Base-by-base conservation (phyloP, 2,329 filamentous ascomycete genomes). In the Trichoderma aggressivum region DNA sequence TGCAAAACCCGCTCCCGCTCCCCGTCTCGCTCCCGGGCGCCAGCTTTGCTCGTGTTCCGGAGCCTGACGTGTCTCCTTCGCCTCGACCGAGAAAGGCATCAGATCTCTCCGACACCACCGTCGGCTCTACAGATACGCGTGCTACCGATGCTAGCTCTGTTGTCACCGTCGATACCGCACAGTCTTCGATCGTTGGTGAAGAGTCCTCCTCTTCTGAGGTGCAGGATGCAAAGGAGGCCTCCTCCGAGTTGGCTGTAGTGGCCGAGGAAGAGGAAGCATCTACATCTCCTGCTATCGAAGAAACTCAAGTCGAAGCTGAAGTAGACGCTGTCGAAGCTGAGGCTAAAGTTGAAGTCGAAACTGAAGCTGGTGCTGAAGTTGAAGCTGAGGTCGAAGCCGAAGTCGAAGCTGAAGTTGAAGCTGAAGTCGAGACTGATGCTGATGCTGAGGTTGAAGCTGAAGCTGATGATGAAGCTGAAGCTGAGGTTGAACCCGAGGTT, bases 141-240 rank as follows among this genome's bases (percentile, higher is more conserved):
- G 66, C 26, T n/a, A 64, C 70, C n/a, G 70, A 68, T 18, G 64
- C 62, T 24, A 21, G 58, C 64, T 67, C 70, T 12, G 43, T 43
- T 12, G 55, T 34, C 18, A 64, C 70, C 24, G 70, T 69, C 21
- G 70, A 72, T 14, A 72, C 70, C 3, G 55, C 50, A 11, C 56
- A 61, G 3, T 68, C 70, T n/a, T 72, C 70, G 2, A 39, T 72
- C 47, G 24, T 64, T 30, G 47, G 28, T 18, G 70, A 63, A n/a
- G 62, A 68, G 1, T 47, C 43, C n/a, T 26, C 24, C 7, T 65
- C 70, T 21, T 62, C 24, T 14, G 59, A 72, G n/a, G 7, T 12
- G 14, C 56, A 61, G 26, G 24, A 64, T 28, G 50, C 24, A 53
- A 63, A 62, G 47, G 65, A 60, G 36, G 10, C 64, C n/a, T 53